Conservation (phyloP, 1,284 basidiomycete genomes). For the Cutaneotrichosporon sp. region DNA sequence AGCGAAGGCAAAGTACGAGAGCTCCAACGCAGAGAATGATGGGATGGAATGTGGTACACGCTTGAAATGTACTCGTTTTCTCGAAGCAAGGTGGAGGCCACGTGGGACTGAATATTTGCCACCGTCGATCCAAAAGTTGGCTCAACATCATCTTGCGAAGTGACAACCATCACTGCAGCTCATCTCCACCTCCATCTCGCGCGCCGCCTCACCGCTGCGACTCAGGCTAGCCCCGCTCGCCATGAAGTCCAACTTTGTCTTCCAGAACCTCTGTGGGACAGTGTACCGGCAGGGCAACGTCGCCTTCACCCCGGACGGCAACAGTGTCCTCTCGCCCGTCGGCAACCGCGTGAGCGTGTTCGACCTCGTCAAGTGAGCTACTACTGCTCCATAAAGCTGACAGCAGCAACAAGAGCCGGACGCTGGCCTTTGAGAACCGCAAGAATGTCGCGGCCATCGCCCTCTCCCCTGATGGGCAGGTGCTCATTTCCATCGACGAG, state of each 20-base stretch:
- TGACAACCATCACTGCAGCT: not conserved
- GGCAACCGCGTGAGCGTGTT: slow-evolving; percentile 96
- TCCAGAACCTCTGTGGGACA: slow-evolving; percentile 85
- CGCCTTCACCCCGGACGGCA: slow-evolving; percentile 89
- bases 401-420: slow-evolving; percentile 86
- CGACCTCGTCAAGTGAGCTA: slow-evolving; percentile 86
- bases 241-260: slow-evolving; percentile 53
- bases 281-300: slow-evolving; percentile 96
- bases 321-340: slow-evolving; percentile 87
- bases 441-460: slow-evolving; percentile 91
- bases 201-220: too few relatives aligned
- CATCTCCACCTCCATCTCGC: not conserved
- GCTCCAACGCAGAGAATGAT: not conserved
- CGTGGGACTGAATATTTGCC: slow-evolving; percentile 1
- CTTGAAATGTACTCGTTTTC: not conserved
- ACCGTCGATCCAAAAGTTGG: not conserved
- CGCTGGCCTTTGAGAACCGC: slow-evolving; percentile 89
- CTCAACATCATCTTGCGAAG: not conserved
- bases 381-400: slow-evolving; percentile 6
- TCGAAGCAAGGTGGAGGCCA: not conserved
- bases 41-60: not conserved
- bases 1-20: not conserved
- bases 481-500: slow-evolving; percentile 90
- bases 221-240: too few relatives aligned
- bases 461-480: slow-evolving; percentile 83